A percentile compares a stretch with the other conserved stretches of the same genome.
Evolutionary conservation across 2,329 filamentous ascomycete genomes (phyloP).

Genomic region (Curvularia sp.): DNA sequence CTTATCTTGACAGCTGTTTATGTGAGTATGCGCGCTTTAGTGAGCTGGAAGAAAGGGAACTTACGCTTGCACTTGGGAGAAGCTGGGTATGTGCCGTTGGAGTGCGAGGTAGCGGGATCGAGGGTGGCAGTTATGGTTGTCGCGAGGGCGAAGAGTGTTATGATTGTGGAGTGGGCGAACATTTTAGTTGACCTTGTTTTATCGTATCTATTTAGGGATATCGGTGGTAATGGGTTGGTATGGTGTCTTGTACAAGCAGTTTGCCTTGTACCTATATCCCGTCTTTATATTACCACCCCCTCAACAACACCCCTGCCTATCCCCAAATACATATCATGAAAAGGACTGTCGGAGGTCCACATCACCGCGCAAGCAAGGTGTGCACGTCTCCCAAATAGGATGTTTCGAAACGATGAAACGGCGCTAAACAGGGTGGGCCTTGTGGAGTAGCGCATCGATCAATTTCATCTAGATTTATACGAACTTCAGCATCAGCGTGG

Average conservation of each 20-base stretch:
- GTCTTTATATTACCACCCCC: background rate
- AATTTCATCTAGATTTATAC: conserved; percentile 2
- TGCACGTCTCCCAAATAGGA: background rate
- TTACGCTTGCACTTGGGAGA: conserved; percentile 35
- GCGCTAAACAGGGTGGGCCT: conserved; percentile 1
- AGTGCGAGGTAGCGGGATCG: conserved; percentile 49
- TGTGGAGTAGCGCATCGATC: background rate
- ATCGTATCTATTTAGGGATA: background rate
- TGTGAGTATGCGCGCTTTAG: background rate
- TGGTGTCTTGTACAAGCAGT: background rate
- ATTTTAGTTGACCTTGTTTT: background rate
- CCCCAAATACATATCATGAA: background rate
- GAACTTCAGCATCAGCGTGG: background rate
- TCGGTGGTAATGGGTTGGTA: background rate
- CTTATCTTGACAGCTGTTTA: conserved; percentile 41
- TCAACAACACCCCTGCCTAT: background rate
- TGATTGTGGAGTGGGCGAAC: conserved; percentile 6
- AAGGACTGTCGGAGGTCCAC: conserved; percentile 2
- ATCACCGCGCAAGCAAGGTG: background rate
- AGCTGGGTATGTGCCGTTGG: conserved; percentile 45
- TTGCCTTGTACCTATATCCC: background rate
- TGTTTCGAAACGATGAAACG: conserved; percentile 7
- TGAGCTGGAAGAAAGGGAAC: background rate
- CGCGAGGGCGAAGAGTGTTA: conserved; percentile 22
- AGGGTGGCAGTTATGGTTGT: conserved; percentile 44